phyloP scores from a whole-genome alignment of 257 asterid genomes.

The Solanum peruvianum region DNA sequence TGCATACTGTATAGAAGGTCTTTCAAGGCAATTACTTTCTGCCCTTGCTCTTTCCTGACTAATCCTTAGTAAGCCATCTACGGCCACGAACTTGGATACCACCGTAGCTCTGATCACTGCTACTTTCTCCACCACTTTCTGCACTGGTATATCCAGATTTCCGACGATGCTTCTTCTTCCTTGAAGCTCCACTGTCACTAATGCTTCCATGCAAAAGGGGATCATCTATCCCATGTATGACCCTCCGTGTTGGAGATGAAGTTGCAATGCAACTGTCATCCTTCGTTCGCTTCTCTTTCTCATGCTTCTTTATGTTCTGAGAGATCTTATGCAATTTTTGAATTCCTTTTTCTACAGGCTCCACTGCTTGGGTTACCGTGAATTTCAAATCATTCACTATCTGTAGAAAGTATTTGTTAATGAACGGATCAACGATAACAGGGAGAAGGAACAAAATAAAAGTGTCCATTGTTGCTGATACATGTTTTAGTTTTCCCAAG shows the following conservation, averaged over 20 bases:
- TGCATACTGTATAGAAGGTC: background rate
- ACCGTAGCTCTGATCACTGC: conserved; percentile 8
- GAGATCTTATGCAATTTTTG: conserved; percentile 67
- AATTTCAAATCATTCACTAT: conserved; percentile 91
- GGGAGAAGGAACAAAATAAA: background rate
- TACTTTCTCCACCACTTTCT: conserved; percentile 50
- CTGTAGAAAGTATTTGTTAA: conserved; percentile 20
- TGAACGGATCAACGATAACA: background rate
- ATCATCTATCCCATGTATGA: conserved; percentile 86
- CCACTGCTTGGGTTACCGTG: conserved; percentile 92
- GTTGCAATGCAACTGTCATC: conserved; percentile 73
- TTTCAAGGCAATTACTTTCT: background rate
- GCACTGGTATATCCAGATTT: conserved; percentile 83
- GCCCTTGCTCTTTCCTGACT: background rate
- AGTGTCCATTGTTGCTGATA: background rate
- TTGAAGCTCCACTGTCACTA: conserved; percentile 55
- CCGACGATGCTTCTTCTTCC: conserved; percentile 61
- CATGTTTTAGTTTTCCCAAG: background rate
- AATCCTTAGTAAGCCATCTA: conserved; percentile 11
- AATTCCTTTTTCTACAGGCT: conserved; percentile 89
- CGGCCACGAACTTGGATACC: conserved; percentile 8
- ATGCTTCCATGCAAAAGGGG: conserved; percentile 84
- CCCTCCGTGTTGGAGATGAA: conserved; percentile 41
- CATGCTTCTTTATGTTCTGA: conserved; percentile 73
- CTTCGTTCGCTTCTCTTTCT: conserved; percentile 53